phyloP scores from a whole-genome alignment of 73 alveolate species.

The Paramecium primaurelia region DNA sequence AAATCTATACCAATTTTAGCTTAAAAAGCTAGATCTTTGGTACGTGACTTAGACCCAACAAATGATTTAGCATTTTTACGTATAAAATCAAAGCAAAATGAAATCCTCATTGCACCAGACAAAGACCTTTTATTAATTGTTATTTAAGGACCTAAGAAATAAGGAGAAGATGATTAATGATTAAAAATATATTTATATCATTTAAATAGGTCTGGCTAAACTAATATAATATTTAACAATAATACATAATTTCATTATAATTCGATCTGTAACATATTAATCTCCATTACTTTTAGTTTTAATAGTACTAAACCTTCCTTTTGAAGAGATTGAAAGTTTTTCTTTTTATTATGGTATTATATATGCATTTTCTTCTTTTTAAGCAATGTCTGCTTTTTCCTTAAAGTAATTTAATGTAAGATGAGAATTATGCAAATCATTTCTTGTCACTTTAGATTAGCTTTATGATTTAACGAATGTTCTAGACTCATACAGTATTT shows the following conservation, averaged over 20 bases:
- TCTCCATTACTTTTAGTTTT: background rate
- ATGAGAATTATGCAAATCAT: background rate
- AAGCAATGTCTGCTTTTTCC: background rate
- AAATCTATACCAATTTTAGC: slow-evolving; percentile 73
- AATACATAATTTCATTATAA: background rate
- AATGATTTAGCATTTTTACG: slow-evolving; percentile 96
- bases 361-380: background rate
- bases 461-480: background rate
- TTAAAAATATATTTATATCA: background rate
- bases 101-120: slow-evolving; percentile 97
- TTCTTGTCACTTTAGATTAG: background rate
- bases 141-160: slow-evolving; percentile 78
- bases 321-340: background rate
- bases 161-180: slow-evolving; percentile 60
- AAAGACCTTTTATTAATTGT: slow-evolving; percentile 91
- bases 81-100: slow-evolving; percentile 93
- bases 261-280: background rate
- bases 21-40: slow-evolving; percentile 82
- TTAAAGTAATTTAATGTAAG: background rate
- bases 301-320: background rate
- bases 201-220: background rate
- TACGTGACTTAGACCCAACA: slow-evolving; percentile 82
- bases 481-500: background rate
- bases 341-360: background rate
- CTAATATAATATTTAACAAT: background rate